These are phyloP conservation scores for Heliocybe sulcata DNA, from an alignment of 1,284 basidiomycete species.

Conservation along the genomic window DNA sequence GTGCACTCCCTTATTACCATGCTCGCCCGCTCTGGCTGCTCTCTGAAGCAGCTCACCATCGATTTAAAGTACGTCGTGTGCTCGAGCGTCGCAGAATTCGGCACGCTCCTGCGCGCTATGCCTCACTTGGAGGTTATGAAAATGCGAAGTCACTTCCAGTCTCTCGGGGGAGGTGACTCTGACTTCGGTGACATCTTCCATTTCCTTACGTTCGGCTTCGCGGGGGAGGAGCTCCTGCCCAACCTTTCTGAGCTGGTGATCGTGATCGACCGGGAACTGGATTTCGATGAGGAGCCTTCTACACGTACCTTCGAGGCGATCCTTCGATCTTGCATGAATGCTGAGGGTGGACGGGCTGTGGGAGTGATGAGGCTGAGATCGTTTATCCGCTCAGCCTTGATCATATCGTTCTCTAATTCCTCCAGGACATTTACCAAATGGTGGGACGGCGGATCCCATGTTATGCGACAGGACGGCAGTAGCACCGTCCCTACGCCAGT, in stretches of 20 bases:
- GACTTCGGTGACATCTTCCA: neutral
- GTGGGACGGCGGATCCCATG: too few relatives aligned
- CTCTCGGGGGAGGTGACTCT: neutral
- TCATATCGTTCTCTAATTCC: neutral
- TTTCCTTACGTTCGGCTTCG: neutral
- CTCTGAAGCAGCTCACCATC: too few relatives aligned
- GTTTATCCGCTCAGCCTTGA: neutral
- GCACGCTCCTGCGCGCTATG: neutral
- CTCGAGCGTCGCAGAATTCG: neutral
- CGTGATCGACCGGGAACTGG: neutral
- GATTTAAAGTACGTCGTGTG: too few relatives aligned
- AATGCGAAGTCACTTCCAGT: neutral
- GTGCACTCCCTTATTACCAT: too few relatives aligned
- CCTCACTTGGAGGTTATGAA: neutral
- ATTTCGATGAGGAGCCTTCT: neutral
- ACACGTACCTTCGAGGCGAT: neutral
- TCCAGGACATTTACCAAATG: too few relatives aligned
- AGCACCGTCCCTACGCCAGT: too few relatives aligned
- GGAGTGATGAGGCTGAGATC: neutral
- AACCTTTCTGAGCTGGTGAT: neutral
- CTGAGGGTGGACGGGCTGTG: neutral
- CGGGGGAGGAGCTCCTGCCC: neutral
- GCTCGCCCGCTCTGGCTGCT: too few relatives aligned
- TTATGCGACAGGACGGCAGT: too few relatives aligned
- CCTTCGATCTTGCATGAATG: neutral